Conservation (phyloP, 192 early-diverging fungal species). For the Umbelopsis isabellina region DNA sequence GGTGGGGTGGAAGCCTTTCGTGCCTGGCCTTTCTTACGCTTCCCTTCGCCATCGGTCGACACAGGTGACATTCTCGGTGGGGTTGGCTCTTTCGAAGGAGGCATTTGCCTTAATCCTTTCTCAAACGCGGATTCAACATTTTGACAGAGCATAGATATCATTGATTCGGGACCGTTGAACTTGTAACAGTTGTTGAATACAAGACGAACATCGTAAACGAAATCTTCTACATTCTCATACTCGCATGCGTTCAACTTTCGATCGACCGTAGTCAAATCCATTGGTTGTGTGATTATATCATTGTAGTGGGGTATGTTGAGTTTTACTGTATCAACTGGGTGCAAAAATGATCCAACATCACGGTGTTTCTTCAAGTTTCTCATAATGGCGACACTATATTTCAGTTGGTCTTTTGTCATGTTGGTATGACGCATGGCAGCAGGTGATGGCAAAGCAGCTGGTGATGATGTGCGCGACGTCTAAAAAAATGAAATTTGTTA, state of each 20-base stretch:
- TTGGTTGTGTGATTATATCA: constrained; percentile 72
- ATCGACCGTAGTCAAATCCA: constrained; percentile 80
- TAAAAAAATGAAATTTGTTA: neutral
- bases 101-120: constrained; percentile 72
- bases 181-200: constrained; percentile 81
- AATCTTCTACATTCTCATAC: constrained; percentile 68
- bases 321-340: constrained; percentile 77
- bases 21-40: constrained; percentile 36
- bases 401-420: constrained; percentile 83
- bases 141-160: constrained; percentile 66
- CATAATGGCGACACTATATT: constrained; percentile 78
- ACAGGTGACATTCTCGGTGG: constrained; percentile 29
- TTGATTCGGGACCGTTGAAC: constrained; percentile 78
- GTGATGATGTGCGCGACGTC: constrained; percentile 26
- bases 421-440: constrained; percentile 39
- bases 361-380: constrained; percentile 77
- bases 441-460: constrained; percentile 20
- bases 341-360: constrained; percentile 84
- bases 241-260: constrained; percentile 62
- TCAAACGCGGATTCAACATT: constrained; percentile 75
- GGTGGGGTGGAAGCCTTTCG: constrained; percentile 27
- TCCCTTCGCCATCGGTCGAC: constrained; percentile 1
- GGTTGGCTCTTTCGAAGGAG: constrained; percentile 51
- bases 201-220: constrained; percentile 69
- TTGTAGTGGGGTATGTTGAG: constrained; percentile 83